A percentile compares a stretch with the other conserved stretches of the same genome.
phyloP scores from a whole-genome alignment of 2,329 filamentous ascomycete species.

The Thelonectria discophora region DNA sequence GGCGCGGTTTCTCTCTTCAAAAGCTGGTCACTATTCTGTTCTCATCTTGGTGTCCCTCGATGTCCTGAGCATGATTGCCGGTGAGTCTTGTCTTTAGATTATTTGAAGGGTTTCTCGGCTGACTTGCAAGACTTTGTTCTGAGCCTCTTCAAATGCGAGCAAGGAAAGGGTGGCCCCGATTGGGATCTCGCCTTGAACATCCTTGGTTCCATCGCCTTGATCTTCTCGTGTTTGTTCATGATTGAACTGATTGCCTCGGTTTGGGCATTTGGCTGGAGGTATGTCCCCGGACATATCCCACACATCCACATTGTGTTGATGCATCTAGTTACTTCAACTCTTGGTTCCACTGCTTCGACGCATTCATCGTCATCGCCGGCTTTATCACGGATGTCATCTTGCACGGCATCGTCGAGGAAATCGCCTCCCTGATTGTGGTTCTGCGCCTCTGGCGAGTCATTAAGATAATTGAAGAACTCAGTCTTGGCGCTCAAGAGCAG shows the following conservation, averaged over 20 bases:
- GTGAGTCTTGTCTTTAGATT: background rate
- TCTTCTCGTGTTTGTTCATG: conserved; percentile 72
- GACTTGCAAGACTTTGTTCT: conserved; percentile 20
- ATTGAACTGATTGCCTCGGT: conserved; percentile 66
- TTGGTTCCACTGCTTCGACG: conserved; percentile 72
- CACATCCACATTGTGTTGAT: conserved; percentile 17
- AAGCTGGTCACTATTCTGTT: conserved; percentile 23
- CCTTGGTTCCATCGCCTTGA: conserved; percentile 53
- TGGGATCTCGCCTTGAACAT: conserved; percentile 23
- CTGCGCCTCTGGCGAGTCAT: conserved; percentile 74
- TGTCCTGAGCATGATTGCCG: conserved; percentile 27
- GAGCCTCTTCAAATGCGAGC: conserved; percentile 23
- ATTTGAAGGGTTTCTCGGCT: background rate
- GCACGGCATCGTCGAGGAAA: conserved; percentile 68
- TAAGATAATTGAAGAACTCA: conserved; percentile 75
- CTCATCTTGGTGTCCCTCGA: conserved; percentile 25
- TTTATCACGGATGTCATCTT: conserved; percentile 70
- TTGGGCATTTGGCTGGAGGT: conserved; percentile 70
- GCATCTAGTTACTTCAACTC: conserved; percentile 61
- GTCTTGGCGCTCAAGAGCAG: conserved; percentile 68
- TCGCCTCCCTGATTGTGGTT: conserved; percentile 72
- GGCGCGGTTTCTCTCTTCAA: conserved; percentile 20
- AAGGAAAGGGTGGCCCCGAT: conserved; percentile 16
- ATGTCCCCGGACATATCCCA: conserved; percentile 32
- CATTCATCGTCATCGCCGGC: conserved; percentile 66